Conservation (phyloP, 177 flowering plant genomes). For the Telopea speciosissima region DNA sequence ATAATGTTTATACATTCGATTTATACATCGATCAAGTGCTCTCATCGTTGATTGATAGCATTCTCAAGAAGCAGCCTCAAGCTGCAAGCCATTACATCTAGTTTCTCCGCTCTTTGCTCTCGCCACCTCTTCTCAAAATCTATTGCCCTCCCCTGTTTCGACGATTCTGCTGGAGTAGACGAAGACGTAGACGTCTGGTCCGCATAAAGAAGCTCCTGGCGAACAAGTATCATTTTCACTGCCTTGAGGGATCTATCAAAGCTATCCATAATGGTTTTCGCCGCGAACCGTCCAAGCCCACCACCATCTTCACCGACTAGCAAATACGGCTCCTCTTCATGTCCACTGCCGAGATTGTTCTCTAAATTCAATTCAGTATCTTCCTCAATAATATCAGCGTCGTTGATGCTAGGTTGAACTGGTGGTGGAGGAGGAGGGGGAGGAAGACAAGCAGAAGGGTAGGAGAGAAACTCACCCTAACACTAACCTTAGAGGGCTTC, state of each 20-base stretch:
- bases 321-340: neutral
- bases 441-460: slow-evolving; percentile 4
- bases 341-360: slow-evolving; percentile 2
- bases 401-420: neutral
- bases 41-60: slow-evolving; percentile 9
- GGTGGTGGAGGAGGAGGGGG: neutral
- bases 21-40: no score
- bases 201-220: slow-evolving; percentile 14
- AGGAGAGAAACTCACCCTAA: slow-evolving; percentile 5
- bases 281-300: slow-evolving; percentile 22
- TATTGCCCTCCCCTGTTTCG: slow-evolving; percentile 3
- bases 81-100: slow-evolving; percentile 44
- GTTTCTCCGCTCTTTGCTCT: slow-evolving; percentile 40
- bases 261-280: slow-evolving; percentile 35
- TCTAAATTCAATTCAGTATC: slow-evolving; percentile 15
- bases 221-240: slow-evolving; percentile 16
- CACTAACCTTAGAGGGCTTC: slow-evolving; percentile 11
- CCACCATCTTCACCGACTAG: neutral
- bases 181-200: neutral
- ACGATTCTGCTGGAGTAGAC: neutral
- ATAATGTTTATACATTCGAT: no score
- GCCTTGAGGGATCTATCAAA: slow-evolving; percentile 44
- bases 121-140: slow-evolving; percentile 38
- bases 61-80: slow-evolving; percentile 55
- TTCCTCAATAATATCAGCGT: neutral